Evolutionary conservation across 2,329 filamentous ascomycete species (phyloP), one percentile per base, ranked within the genome.

Genomic region (Microsporum canis): DNA sequence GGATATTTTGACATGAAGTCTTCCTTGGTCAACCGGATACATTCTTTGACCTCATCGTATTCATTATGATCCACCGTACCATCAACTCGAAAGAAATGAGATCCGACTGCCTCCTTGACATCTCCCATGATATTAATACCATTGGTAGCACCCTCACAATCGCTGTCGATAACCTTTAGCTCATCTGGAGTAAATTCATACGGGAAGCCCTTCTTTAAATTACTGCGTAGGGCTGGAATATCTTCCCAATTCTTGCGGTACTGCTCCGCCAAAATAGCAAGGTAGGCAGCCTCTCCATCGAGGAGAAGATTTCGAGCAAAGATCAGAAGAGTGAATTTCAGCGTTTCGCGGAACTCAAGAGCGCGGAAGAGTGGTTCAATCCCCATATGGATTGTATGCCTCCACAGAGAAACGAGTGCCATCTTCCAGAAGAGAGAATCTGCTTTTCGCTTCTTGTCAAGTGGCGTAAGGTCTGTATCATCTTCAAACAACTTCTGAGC

Each of bases 1-100:
- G 53, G 31, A 55, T 62, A 58, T 33, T 61, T 29, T 14, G n/a
- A 38, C 23, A 55, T 60, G 10, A 63, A 43, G 17, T 60, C 60
- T 29, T 31, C 34, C 33, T 62, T 63, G 7, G 49, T 34, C 17
- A 55, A 29, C 39, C 17, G 17, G n/a, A 63, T 17, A 10, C 3
- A 12, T 12, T 12, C 7, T 27, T 60, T 63, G 1, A 58, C 60
- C 5, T 43, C 45, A 12, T 63, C 58, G 49, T 60, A 63, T 5
- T 53, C 57, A 10, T 62, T 60, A n/a, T 62, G 60, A 17, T 63
- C 62, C 2, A 58, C 56, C 3, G 59, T 17, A 17, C 60, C 62
- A 12, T 63, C 58, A 5, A 58, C 45, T 14, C 60, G 62, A 34
- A 61, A 63, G 14, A 62, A 38, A 29, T 49, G 29, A 5, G 38